Base-by-base conservation (phyloP, 129 eudicot genomes). In the Ambrosia artemisiifolia region DNA sequence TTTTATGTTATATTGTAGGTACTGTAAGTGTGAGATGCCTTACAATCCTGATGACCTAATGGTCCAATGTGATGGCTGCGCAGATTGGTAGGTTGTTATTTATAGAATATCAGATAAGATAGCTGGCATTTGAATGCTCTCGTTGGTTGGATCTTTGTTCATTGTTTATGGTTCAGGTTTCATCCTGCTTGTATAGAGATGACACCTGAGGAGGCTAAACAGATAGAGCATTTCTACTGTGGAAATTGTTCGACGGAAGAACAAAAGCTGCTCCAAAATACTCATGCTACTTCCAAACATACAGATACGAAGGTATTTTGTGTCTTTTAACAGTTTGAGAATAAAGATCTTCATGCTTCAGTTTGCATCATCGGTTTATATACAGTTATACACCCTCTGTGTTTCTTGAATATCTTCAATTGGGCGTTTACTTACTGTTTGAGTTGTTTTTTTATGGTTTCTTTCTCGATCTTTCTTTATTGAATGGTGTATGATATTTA, bases 21-120 rank as follows among this genome's bases (percentile, higher is more conserved):
- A 87, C 70, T 93, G 98, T 71, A 93, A 93, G 78, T 93, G 98
- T 77, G 98, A 93, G 77, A 93, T 93, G 98, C 98, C 98, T 28
- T 92, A 92, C 72, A 92, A 92, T 80, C 98, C 98, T 0, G 98
- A 92, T 65, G 95, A 93, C 65, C 79, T 93, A 40, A 93, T 94
- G 98, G 88, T 94, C 75, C 98, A 94, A 44, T 94, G 96, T 70
- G 98, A 94, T 73, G 92, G 80, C 44, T 94, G 98, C 86, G 79
- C 74, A 2, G 98, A 94, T 78, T 94, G 96, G 98, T 94, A 75
- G 69, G 91, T 65, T 20, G 53, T 20, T 0, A 13, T 13, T 33
- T 13, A 4, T 6, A 35, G 61, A 16, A 38, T 2, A 16, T 36
- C 16, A 24, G 24, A 10, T 43, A 38, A 3, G 14, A 18, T 34